phyloP scores from a whole-genome alignment of 768 basidiomycete species.

The Mycena capillaripes region DNA sequence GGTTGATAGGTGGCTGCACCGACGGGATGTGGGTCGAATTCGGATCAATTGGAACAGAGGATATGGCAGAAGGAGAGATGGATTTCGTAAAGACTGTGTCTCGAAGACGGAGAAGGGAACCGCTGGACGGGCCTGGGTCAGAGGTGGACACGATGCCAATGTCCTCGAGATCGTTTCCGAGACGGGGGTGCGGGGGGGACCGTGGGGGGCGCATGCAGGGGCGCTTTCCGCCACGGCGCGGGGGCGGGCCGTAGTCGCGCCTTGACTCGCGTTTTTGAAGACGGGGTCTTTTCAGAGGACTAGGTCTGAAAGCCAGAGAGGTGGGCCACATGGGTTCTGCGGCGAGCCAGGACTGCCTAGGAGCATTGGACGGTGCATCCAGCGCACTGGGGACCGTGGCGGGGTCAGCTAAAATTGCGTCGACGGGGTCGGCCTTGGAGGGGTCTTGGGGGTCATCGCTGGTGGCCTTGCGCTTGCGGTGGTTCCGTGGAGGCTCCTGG shows the following conservation, averaged over 20 bases:
- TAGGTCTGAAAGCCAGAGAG: constrained; percentile 35
- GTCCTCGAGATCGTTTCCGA: constrained; percentile 61
- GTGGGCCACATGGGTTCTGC: constrained; percentile 42
- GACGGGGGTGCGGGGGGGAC: constrained; percentile 48
- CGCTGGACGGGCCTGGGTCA: constrained; percentile 60
- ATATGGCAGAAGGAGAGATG: constrained; percentile 44
- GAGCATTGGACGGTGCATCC: constrained; percentile 39
- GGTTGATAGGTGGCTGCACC: constrained; percentile 82
- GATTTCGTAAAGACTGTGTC: constrained; percentile 48
- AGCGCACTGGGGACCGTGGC: constrained; percentile 18
- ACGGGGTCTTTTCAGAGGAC: constrained; percentile 56
- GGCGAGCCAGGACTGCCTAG: constrained; percentile 58
- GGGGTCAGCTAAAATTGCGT: constrained; percentile 49
- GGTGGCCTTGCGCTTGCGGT: constrained; percentile 80
- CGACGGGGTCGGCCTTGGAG: constrained; percentile 46
- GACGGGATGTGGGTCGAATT: constrained; percentile 74
- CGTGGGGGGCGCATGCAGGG: constrained; percentile 44
- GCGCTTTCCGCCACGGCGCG: constrained; percentile 39
- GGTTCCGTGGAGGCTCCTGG: constrained; percentile 64
- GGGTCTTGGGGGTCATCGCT: constrained; percentile 58
- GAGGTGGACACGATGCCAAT: constrained; percentile 58
- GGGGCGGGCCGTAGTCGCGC: constrained; percentile 38
- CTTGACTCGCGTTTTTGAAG: constrained; percentile 48
- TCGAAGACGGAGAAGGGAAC: constrained; percentile 55
- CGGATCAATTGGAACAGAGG: constrained; percentile 58